These are phyloP conservation scores for Pulveroboletus sp. DNA, from an alignment of 768 basidiomycete genomes.

Conservation along the genomic window DNA sequence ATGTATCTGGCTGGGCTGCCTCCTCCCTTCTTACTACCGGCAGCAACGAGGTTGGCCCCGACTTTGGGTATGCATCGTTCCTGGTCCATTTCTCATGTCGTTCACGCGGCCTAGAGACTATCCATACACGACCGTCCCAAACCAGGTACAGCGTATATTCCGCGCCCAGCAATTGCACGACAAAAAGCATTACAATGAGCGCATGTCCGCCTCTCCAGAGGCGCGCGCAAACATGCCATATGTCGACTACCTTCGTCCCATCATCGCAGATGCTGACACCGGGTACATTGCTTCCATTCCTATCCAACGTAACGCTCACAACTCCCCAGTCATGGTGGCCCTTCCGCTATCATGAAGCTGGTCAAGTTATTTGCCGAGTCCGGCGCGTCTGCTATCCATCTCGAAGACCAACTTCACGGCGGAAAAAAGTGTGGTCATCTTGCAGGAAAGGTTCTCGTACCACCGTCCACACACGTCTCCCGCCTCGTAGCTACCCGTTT, in stretches of 20 bases:
- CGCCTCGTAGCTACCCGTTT: slow-evolving; percentile 84
- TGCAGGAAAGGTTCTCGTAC: slow-evolving; percentile 90
- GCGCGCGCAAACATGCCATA: slow-evolving; percentile 70
- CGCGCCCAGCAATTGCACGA: slow-evolving; percentile 92
- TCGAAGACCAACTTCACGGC: slow-evolving; percentile 93
- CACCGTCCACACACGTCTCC: slow-evolving; percentile 81
- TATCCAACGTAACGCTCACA: slow-evolving; percentile 6
- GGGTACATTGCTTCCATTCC: slow-evolving; percentile 50
- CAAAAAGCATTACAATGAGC: slow-evolving; percentile 89
- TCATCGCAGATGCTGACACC: slow-evolving; percentile 93
- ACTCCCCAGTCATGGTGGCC: slow-evolving; percentile 73
- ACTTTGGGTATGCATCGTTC: slow-evolving; percentile 60
- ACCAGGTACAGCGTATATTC: slow-evolving; percentile 90
- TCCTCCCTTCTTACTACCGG: slow-evolving; percentile 86
- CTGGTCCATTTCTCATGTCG: neutral
- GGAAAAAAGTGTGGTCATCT: slow-evolving; percentile 95
- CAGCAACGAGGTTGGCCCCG: slow-evolving; percentile 89
- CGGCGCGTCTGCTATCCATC: slow-evolving; percentile 85
- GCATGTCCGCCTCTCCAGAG: slow-evolving; percentile 62
- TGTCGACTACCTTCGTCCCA: slow-evolving; percentile 86
- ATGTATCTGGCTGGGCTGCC: slow-evolving; percentile 91
- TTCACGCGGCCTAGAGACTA: slow-evolving; percentile 61
- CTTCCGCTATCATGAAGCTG: slow-evolving; percentile 94
- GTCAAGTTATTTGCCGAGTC: slow-evolving; percentile 94
- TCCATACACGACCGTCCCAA: slow-evolving; percentile 94